Conservation (phyloP, 1,139 yeast species). For the Geotrichum restrictum region DNA sequence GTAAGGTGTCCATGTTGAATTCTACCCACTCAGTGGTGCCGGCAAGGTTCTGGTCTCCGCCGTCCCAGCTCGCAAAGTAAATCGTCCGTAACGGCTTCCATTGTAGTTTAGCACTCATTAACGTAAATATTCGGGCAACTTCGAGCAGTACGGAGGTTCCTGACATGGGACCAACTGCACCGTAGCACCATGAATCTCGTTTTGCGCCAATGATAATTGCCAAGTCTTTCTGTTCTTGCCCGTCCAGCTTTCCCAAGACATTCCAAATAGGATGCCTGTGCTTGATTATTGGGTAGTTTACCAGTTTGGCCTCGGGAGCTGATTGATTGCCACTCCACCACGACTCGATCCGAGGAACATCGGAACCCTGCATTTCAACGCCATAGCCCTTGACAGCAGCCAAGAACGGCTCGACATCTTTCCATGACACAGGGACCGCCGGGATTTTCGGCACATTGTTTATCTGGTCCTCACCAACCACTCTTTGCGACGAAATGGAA, state of each 20-base stretch:
- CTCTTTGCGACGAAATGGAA: conserved; percentile 39
- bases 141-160: conserved; percentile 75
- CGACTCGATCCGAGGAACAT: conserved; percentile 39
- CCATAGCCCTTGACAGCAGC: conserved; percentile 50
- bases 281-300: conserved; percentile 49
- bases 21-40: conserved; percentile 84
- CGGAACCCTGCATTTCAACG: conserved; percentile 32
- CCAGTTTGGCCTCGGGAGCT: conserved; percentile 40
- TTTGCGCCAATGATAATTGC: conserved; percentile 81
- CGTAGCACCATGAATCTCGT: conserved; percentile 73
- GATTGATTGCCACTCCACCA: conserved; percentile 47
- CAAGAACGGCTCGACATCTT: conserved; percentile 57
- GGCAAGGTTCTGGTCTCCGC: conserved; percentile 72
- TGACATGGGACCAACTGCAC: conserved; percentile 68
- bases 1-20: conserved; percentile 49
- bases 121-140: conserved; percentile 65
- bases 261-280: conserved; percentile 74
- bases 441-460: conserved; percentile 66
- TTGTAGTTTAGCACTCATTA: conserved; percentile 57
- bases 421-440: conserved; percentile 68
- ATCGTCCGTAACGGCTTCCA: conserved; percentile 86
- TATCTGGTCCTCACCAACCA: conserved; percentile 47
- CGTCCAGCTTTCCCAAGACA: conserved; percentile 70
- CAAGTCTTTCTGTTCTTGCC: conserved; percentile 72
- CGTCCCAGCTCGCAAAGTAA: conserved; percentile 84